Evolutionary conservation across 176 grass and related monocot species (phyloP), one percentile per base, ranked within the genome.

Genomic region (Dendrocalamus sinicus): DNA sequence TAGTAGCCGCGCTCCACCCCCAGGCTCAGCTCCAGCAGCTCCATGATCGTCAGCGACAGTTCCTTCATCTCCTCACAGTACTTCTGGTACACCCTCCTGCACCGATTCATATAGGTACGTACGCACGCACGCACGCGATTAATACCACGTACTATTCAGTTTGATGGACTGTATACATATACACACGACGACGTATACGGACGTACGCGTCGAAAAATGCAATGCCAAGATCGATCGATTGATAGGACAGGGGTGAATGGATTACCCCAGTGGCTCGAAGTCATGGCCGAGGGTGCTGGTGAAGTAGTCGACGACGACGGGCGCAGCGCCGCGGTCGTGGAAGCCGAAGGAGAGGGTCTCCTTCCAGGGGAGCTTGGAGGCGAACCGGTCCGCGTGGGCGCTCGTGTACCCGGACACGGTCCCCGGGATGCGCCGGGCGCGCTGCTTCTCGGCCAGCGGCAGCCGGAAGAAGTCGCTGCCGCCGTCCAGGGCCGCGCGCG

Each of bases 341-440:
- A 90, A 98, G 10, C 81, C 91, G 82, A 98, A 95, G 23, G 95
- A 95, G n/a, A 98, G 91, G 32, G 93, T 95, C 88, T 98, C 95
- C 79, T 98, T 98, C 95, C 93, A 95, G 7, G 93, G 95, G n/a
- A 98, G 88, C 87, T 87, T 98, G 55, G 88, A 90, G 26, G 87
- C 59, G 86, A 98, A 98, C 32, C 95, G 88, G 75, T 98, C 95
- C 4, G 91, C 85, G 86, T 98, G 93, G 9, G 95, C 95, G 60
- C 93, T 92, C 7, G 91, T 87, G 84, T 95, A 98, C 24, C 95
- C 95, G 79, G 91, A 90, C 77, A 93, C 81, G 77, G 87, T 92
- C 11, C 93, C 93, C 1, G 89, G 89, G 55, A 88, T 48, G 72
- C 93, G 86, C 48, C 81, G 84, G 17, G 91, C 93, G 59, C 77